Evolutionary conservation across 257 asterid species (phyloP), one percentile per base, ranked within the genome.

Genomic region (Voacanga thouarsii): DNA sequence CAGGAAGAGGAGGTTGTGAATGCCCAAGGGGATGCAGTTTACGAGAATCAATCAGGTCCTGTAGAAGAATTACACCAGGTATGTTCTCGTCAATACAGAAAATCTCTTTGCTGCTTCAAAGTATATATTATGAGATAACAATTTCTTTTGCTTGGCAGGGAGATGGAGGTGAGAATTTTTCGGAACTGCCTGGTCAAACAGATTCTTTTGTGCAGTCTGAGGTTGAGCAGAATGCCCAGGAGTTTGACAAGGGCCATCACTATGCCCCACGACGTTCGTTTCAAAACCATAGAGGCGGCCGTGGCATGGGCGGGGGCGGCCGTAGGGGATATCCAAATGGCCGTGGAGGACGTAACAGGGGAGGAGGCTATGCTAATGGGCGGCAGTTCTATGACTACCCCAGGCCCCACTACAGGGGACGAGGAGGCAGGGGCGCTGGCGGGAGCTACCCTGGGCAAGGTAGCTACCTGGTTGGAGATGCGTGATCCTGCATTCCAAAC

Each of bases 281-380:
- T 75, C 92, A 87, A 72, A 86, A 86, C 74, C 82, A 89, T 59
- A 83, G 92, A 86, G 89, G 92, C 51, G 90, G 90, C 6, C 91
- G 90, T 53, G 87, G 89, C 26, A 86, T 84, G 12, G 82, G 88
- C 43, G 86, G 85, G 0, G 85, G 87, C 11, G 89, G 87, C 72
- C 87, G 93, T 3, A 82, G 94, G 76, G 94, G 91, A 56, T 80
- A 86, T 73, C 28, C 82, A 33, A 90, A 86, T 61, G 93, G 96
- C 8, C 91, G 92, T 79, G 94, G 97, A 39, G 91, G 96, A 9
- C 83, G 94, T 39, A 63, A 86, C 70, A 82, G 97, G 60, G 94
- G 88, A 15, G 90, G 94, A 41, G 70, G 72, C 83, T 88, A 84
- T 72, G 88, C 84, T 79, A 91, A 92, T 21, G 96, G 92, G 7